Evolutionary conservation across 2,329 filamentous ascomycete species (phyloP), one percentile per base, ranked within the genome.

Genomic region (Paracorniculantispora psalliotae): DNA sequence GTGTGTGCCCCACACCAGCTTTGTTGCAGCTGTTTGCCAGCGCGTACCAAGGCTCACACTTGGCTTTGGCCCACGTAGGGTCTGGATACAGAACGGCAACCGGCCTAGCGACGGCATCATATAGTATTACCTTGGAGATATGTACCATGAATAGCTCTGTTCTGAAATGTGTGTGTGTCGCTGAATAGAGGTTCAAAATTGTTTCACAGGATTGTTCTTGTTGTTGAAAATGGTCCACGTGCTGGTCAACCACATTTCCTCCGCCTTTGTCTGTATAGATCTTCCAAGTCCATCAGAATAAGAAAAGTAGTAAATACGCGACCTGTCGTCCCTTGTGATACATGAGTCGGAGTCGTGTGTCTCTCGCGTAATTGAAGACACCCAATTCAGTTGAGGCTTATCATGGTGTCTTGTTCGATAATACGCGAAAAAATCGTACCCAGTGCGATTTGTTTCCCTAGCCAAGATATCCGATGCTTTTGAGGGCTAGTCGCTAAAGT

Each of bases 221-320:
- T 63, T 65, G 58, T 69, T 67, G 48, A 49, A 60, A 19, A 67
- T 59, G 1, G 52, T 57, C 65, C 66, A 67, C 8, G 61, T 62
- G 46, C 51, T 63, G 17, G 44, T 44, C 5, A 63, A 47, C 67
- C 67, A 68, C 25, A 59, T 57, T 23, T 57, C 44, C 43, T 46
- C 7, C 12, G 12, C 33, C 23, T 61, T 59, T 17, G 35, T 46
- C 28, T 61, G 59, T 15, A 61, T 59, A 43, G 30, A 33, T 37
- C 55, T 41, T 9, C 59, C 59, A 13, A 41, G 25, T 9, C 59
- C 59, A 33, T 59, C 54, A 48, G 55, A 46, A 30, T 58, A 61
- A 2, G 59, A 39, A 12, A 8, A 12, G 39, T 56, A 13, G 41
- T 23, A 53, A 59, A 52, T 12, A 59, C 28, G 51, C 56, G 35